Conservation (phyloP, 495 filamentous ascomycete genomes). For the Podospora comata region DNA sequence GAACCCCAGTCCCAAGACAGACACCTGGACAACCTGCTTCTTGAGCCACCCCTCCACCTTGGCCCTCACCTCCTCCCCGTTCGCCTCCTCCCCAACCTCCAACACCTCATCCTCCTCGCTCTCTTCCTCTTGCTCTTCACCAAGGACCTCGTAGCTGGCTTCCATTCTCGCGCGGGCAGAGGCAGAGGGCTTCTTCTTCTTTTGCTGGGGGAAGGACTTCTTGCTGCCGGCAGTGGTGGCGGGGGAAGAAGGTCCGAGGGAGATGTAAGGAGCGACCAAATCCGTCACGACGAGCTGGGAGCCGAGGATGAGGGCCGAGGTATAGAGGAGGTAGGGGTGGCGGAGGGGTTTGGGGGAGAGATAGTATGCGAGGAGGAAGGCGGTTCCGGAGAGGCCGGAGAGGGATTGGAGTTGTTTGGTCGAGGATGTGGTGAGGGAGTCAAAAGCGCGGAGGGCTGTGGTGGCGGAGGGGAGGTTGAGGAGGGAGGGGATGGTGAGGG, state of each 20-base stretch:
- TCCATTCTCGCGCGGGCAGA: constrained; percentile 44
- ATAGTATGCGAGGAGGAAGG: constrained; percentile 68
- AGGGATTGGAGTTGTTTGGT: constrained; percentile 59
- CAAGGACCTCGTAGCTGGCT: constrained; percentile 61
- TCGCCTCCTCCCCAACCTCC: constrained; percentile 53
- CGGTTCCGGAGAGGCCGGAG: constrained; percentile 55
- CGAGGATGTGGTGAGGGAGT: constrained; percentile 57
- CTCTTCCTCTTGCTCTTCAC: constrained; percentile 43
- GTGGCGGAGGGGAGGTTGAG: constrained; percentile 70
- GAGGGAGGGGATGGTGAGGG: constrained; percentile 71
- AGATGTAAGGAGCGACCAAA: constrained; percentile 51
- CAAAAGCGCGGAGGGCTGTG: constrained; percentile 61
- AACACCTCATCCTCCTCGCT: constrained; percentile 37
- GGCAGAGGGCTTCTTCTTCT: constrained; percentile 23
- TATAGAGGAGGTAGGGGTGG: constrained; percentile 87
- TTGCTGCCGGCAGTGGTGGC: not conserved
- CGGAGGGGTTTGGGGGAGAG: constrained; percentile 65
- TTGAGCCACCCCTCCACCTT: constrained; percentile 65
- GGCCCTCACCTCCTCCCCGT: constrained; percentile 75
- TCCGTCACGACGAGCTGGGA: constrained; percentile 54
- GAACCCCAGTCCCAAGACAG: constrained; percentile 63
- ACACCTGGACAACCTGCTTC: constrained; percentile 58
- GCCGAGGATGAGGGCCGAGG: constrained; percentile 55
- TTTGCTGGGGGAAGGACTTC: constrained; percentile 5
- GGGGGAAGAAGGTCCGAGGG: constrained; percentile 21